Evolutionary conservation across 495 filamentous ascomycete species (phyloP).

Genomic region (Lasiosphaeris hirsuta): DNA sequence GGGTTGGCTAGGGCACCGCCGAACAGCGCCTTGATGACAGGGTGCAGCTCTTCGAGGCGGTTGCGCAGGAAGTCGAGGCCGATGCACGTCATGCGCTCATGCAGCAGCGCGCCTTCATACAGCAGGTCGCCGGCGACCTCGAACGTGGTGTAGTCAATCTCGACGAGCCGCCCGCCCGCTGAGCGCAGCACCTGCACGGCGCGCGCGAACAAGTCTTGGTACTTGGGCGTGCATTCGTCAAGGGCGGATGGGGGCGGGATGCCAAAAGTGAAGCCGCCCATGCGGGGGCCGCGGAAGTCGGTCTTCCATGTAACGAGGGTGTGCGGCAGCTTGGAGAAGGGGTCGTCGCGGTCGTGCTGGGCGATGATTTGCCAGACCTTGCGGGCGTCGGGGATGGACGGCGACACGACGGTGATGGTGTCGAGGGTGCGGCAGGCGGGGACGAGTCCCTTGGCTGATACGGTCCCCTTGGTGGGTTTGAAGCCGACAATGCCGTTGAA

Average conservation of each 20-base stretch:
- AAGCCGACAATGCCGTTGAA: slow-evolving; percentile 66
- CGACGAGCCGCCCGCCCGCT: slow-evolving; percentile 44
- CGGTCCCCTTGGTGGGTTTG: slow-evolving; percentile 63
- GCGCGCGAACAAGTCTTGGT: slow-evolving; percentile 43
- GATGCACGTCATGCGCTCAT: slow-evolving; percentile 50
- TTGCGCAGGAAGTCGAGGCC: slow-evolving; percentile 22
- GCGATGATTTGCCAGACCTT: slow-evolving; percentile 54
- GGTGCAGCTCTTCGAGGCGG: slow-evolving; percentile 50
- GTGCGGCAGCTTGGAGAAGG: slow-evolving; percentile 50
- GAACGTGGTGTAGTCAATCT: slow-evolving; percentile 54
- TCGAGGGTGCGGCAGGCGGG: slow-evolving; percentile 63
- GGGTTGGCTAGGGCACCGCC: slow-evolving; percentile 40
- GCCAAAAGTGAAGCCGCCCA: slow-evolving; percentile 51
- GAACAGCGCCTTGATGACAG: slow-evolving; percentile 53
- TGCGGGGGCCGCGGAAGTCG: slow-evolving; percentile 46
- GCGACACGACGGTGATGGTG: slow-evolving; percentile 57
- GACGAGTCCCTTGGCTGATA: slow-evolving; percentile 55
- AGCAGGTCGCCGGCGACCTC: slow-evolving; percentile 54
- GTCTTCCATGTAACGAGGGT: slow-evolving; percentile 43
- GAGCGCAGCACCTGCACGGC: slow-evolving; percentile 42
- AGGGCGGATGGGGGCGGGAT: slow-evolving; percentile 48
- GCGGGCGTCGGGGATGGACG: slow-evolving; percentile 50
- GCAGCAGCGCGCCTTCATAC: slow-evolving; percentile 55
- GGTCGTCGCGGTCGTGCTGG: slow-evolving; percentile 51
- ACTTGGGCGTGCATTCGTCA: slow-evolving; percentile 43